These are phyloP conservation scores for Fusarium avenaceum DNA, from an alignment of 2,329 filamentous ascomycete species.

Conservation along the genomic window DNA sequence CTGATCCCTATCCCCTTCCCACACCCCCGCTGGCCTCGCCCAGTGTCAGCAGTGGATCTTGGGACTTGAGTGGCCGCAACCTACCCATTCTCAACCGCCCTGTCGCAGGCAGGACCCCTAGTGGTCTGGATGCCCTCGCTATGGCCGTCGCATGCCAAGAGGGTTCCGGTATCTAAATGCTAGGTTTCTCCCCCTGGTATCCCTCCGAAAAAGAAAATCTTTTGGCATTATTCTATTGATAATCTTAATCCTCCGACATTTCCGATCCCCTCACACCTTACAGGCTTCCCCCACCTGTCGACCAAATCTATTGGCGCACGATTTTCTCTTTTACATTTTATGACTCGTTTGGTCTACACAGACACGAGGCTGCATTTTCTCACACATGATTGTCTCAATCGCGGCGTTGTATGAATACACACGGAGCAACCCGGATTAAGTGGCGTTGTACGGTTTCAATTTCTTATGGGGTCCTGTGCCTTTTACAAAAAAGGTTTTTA, in stretches of 20 bases:
- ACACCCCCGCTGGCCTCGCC: slow-evolving; percentile 57
- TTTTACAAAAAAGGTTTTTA: slow-evolving; percentile 23
- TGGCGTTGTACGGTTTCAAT: slow-evolving; percentile 34
- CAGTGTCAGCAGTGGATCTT: slow-evolving; percentile 53
- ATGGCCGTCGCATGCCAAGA: slow-evolving; percentile 68
- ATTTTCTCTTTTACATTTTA: slow-evolving; percentile 12
- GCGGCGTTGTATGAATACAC: slow-evolving; percentile 46
- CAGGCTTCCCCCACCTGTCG: slow-evolving; percentile 1
- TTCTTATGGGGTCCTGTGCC: slow-evolving; percentile 4
- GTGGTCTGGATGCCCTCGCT: slow-evolving; percentile 68
- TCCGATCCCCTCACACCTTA: slow-evolving; percentile 1
- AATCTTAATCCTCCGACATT: slow-evolving; percentile 43
- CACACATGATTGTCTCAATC: slow-evolving; percentile 21
- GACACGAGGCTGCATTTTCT: slow-evolving; percentile 26
- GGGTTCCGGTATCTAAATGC: slow-evolving; percentile 49
- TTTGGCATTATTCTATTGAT: slow-evolving; percentile 36
- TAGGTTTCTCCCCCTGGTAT: slow-evolving; percentile 4
- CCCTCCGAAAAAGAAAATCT: slow-evolving; percentile 6
- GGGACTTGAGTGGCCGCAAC: slow-evolving; percentile 64
- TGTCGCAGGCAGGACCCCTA: slow-evolving; percentile 58
- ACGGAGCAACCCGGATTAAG: slow-evolving; percentile 28
- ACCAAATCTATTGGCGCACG: slow-evolving; percentile 20
- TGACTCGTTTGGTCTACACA: slow-evolving; percentile 4
- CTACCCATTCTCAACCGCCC: slow-evolving; percentile 62
- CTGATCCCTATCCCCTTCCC: slow-evolving; percentile 57